Evolutionary conservation across 805 yeast species (phyloP).

Genomic region (Teunomyces kruisii): DNA sequence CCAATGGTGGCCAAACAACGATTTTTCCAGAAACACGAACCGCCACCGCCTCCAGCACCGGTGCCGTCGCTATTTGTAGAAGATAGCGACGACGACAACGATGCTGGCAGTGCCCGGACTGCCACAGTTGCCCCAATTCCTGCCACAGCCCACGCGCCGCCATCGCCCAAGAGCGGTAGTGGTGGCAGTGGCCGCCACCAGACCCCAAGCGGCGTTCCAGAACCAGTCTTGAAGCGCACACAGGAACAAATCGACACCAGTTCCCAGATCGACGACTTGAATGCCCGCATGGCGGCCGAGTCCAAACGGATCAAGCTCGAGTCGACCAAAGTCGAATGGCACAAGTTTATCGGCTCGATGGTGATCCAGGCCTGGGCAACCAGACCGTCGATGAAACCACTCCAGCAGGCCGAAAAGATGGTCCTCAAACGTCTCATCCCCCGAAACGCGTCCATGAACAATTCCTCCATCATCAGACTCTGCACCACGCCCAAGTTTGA

Average conservation of each 20-base stretch:
- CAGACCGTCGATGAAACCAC: conserved; percentile 53
- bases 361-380: conserved; percentile 72
- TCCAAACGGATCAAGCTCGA: conserved; percentile 12
- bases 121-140: neutral
- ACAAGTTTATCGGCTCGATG: conserved; percentile 56
- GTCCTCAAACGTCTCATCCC: conserved; percentile 37
- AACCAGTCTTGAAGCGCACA: conserved; percentile 2
- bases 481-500: conserved; percentile 19
- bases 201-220: too few relatives aligned
- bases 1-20: neutral
- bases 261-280: conserved; percentile 10
- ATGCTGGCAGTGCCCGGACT: neutral
- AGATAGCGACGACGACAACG: conserved; percentile 4
- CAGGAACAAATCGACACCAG: neutral
- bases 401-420: conserved; percentile 46
- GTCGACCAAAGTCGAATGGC: conserved; percentile 22
- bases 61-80: conserved; percentile 5
- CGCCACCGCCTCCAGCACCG: neutral
- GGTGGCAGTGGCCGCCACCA: too few relatives aligned
- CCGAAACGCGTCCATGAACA: conserved; percentile 15
- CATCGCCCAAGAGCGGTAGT: too few relatives aligned
- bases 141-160: too few relatives aligned
- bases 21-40: conserved; percentile 1
- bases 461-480: conserved; percentile 31
- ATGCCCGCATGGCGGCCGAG: conserved; percentile 11